Evolutionary conservation across 371 early-diverging fungal species (phyloP), one percentile per base, ranked within the genome.

Genomic region (Mucor irregularis): DNA sequence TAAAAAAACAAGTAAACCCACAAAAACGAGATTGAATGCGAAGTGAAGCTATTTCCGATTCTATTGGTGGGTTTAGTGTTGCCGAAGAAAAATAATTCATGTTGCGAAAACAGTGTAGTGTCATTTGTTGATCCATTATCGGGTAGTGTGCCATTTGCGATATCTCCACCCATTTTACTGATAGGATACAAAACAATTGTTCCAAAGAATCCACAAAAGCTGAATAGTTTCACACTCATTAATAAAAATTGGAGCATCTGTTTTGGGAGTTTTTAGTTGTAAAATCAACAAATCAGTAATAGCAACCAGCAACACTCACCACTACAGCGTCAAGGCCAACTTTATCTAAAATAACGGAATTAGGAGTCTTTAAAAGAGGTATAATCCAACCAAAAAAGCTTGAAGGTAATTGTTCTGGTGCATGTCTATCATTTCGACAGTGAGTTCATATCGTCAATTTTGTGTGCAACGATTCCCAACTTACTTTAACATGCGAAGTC

Each of bases 251-350:
- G 80, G 0, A 80, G 60, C 74, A 80, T 71, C 80, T 79, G 40
- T 9, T 33, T 3, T n/a, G 29, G 28, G 34, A 19, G 4, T 11
- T 42, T 29, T 24, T 5, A 39, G 17, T 39, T 31, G 22, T 26
- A 38, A 30, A n/a, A n/a, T n/a, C n/a, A n/a, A n/a, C n/a, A n/a
- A n/a, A n/a, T n/a, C n/a, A n/a, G n/a, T n/a, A n/a, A n/a, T n/a
- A n/a, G n/a, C n/a, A n/a, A n/a, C n/a, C n/a, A 30, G 21, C 38
- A 28, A 31, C 4, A 49, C 49, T 46, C 68, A 72, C 76, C 76
- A 88, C 83, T 19, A 85, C 85, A 0, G 88, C 86, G 61, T 88
- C 88, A 13, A 88, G 61, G 16, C 88, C 88, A 26, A 85, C 81
- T 61, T 85, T 76, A 21, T 86, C 78, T 28, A 86, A 64, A 11